Evolutionary conservation across 2,329 filamentous ascomycete genomes (phyloP).

Genomic region (Paracoccidioides lutzii): DNA sequence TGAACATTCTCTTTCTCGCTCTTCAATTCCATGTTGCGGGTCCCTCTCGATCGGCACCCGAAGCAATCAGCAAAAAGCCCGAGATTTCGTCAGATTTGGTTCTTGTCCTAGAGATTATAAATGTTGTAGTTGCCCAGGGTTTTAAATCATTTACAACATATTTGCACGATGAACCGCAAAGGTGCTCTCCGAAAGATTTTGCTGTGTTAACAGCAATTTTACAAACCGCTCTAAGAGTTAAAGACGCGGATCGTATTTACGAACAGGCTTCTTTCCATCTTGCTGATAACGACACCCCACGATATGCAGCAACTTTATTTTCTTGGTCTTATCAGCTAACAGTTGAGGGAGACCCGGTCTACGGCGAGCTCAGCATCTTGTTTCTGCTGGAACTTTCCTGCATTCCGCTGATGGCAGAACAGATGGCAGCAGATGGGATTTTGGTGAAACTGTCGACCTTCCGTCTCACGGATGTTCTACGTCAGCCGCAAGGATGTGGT

Average conservation of each 20-base stretch:
- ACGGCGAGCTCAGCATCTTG: slow-evolving; percentile 79
- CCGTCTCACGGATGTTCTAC: slow-evolving; percentile 65
- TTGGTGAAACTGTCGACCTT: slow-evolving; percentile 68
- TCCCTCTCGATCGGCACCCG: slow-evolving; percentile 22
- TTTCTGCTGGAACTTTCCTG: slow-evolving; percentile 81
- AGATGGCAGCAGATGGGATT: slow-evolving; percentile 76
- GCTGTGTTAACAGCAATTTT: slow-evolving; percentile 77
- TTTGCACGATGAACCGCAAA: slow-evolving; percentile 59
- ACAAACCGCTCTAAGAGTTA: slow-evolving; percentile 68
- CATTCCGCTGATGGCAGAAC: slow-evolving; percentile 69
- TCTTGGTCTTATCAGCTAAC: slow-evolving; percentile 84
- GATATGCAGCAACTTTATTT: slow-evolving; percentile 75
- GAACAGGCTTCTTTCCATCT: slow-evolving; percentile 58
- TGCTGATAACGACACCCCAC: slow-evolving; percentile 53
- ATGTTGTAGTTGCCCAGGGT: slow-evolving; percentile 64
- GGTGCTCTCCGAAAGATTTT: slow-evolving; percentile 64
- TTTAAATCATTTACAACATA: slow-evolving; percentile 70
- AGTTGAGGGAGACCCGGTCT: slow-evolving; percentile 69
- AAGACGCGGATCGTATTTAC: slow-evolving; percentile 59
- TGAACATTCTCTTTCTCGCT: slow-evolving; percentile 74
- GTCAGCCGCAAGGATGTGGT: slow-evolving; percentile 53
- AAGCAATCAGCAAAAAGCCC: slow-evolving; percentile 24
- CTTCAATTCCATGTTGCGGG: slow-evolving; percentile 43
- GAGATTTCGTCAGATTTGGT: slow-evolving; percentile 35
- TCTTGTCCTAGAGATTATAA: slow-evolving; percentile 65